Evolutionary conservation across 768 basidiomycete genomes (phyloP).

Genomic region (Macrolepiota albuminosa): DNA sequence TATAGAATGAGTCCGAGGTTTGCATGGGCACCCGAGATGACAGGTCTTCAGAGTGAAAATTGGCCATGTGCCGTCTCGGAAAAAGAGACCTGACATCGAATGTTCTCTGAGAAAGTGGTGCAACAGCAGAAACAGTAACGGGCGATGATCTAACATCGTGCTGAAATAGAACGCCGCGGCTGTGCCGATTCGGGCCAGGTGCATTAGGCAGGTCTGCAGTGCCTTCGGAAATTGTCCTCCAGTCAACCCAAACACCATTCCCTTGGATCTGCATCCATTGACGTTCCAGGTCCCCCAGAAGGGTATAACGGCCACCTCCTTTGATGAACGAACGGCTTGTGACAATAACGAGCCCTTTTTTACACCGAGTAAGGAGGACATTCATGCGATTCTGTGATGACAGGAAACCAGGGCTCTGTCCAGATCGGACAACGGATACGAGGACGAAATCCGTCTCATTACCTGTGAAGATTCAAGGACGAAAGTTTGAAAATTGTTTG

Average conservation of each 20-base stretch:
- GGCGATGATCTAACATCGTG: background rate
- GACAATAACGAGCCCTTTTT: constrained; percentile 42
- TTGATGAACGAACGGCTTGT: constrained; percentile 37
- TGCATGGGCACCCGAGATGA: background rate
- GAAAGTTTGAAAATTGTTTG: background rate
- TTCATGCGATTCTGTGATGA: constrained; percentile 41
- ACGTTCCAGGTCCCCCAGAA: constrained; percentile 35
- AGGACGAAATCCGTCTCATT: constrained; percentile 49
- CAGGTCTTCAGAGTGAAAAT: no score
- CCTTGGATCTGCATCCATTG: constrained; percentile 19
- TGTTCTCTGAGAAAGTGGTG: background rate
- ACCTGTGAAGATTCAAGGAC: constrained; percentile 25
- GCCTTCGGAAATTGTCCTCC: constrained; percentile 23
- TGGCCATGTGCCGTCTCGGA: background rate
- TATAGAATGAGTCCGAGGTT: background rate
- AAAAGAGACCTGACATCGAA: background rate
- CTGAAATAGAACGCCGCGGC: background rate
- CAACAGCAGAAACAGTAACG: background rate
- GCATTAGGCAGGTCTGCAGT: constrained; percentile 28
- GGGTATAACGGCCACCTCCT: constrained; percentile 27
- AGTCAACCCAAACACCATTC: constrained; percentile 25
- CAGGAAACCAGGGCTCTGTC: constrained; percentile 38
- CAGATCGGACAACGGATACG: constrained; percentile 46
- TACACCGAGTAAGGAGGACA: constrained; percentile 48
- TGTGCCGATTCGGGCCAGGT: constrained; percentile 11